Conservation (phyloP, 345 rosid species). For the Euphorbia lathyris region DNA sequence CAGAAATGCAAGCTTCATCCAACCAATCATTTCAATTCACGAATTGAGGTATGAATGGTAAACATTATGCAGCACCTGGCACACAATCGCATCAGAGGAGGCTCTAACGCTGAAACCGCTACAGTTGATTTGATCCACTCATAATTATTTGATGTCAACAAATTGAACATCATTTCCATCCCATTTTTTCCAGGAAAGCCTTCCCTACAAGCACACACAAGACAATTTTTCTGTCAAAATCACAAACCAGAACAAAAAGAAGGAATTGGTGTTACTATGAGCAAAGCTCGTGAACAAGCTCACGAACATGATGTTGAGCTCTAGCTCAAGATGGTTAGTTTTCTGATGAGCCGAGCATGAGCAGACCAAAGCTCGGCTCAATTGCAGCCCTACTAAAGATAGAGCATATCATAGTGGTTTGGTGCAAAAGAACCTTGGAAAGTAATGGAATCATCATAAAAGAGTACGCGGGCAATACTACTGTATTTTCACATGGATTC, state of each 20-base stretch:
- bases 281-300: too few relatives aligned
- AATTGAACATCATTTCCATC: conserved; percentile 60
- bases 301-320: too few relatives aligned
- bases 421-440: neutral
- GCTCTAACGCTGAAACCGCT: conserved; percentile 49
- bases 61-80: conserved; percentile 48
- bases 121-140: conserved; percentile 58
- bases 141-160: conserved; percentile 40
- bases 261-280: neutral
- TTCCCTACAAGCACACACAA: conserved; percentile 41
- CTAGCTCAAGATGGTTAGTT: too few relatives aligned
- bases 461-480: neutral
- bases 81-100: conserved; percentile 74
- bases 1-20: conserved; percentile 1
- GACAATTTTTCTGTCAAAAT: neutral
- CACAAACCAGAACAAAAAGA: neutral
- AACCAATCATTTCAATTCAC: neutral
- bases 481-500: neutral
- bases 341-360: too few relatives aligned
- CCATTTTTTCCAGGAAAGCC: conserved; percentile 53
- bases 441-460: neutral
- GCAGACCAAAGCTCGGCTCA: too few relatives aligned
- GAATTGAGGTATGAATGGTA: neutral
- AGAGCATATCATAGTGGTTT: neutral
- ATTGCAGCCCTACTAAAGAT: too few relatives aligned